These are phyloP conservation scores for Furcasterigmium sp. DNA, from an alignment of 2,329 filamentous ascomycete genomes.

Conservation along the genomic window DNA sequence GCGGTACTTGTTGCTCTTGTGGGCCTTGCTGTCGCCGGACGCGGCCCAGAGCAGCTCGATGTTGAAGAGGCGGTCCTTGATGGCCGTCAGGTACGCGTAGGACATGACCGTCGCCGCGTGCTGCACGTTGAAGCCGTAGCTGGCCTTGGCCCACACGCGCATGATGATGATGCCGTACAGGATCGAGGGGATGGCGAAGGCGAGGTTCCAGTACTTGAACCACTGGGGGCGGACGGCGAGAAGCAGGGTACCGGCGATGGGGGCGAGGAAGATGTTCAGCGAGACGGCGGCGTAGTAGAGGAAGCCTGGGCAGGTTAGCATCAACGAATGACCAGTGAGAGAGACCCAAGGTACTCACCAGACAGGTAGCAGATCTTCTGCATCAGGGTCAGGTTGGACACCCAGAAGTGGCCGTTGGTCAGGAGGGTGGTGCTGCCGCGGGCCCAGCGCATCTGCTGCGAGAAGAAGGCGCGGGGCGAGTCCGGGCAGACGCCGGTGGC, in stretches of 20 bases:
- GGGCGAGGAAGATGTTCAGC: slow-evolving; percentile 32
- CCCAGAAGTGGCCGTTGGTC: slow-evolving; percentile 34
- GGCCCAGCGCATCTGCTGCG: slow-evolving; percentile 38
- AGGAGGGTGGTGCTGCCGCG: slow-evolving; percentile 33
- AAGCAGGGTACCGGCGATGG: slow-evolving; percentile 32
- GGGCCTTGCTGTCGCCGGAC: slow-evolving; percentile 30
- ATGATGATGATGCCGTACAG: slow-evolving; percentile 31
- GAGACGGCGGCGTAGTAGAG: slow-evolving; percentile 34
- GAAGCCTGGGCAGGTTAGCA: slow-evolving; percentile 16
- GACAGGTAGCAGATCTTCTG: slow-evolving; percentile 36
- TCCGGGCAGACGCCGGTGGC: slow-evolving; percentile 37
- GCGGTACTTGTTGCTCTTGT: slow-evolving; percentile 35
- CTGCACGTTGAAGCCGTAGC: slow-evolving; percentile 36
- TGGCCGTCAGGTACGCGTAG: slow-evolving; percentile 35
- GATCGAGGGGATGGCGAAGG: slow-evolving; percentile 33
- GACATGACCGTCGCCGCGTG: slow-evolving; percentile 33
- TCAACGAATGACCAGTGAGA: fast-evolving
- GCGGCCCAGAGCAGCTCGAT: slow-evolving; percentile 32
- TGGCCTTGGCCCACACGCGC: slow-evolving; percentile 31
- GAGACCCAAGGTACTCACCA: slow-evolving; percentile 16
- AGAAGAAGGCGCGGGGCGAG: slow-evolving; percentile 34
- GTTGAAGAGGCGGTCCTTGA: slow-evolving; percentile 34
- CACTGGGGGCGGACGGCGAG: slow-evolving; percentile 31
- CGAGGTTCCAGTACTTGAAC: slow-evolving; percentile 38
- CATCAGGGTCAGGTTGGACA: slow-evolving; percentile 26